Evolutionary conservation across 1,284 basidiomycete genomes (phyloP).

Genomic region (Porogramme epimiltina): DNA sequence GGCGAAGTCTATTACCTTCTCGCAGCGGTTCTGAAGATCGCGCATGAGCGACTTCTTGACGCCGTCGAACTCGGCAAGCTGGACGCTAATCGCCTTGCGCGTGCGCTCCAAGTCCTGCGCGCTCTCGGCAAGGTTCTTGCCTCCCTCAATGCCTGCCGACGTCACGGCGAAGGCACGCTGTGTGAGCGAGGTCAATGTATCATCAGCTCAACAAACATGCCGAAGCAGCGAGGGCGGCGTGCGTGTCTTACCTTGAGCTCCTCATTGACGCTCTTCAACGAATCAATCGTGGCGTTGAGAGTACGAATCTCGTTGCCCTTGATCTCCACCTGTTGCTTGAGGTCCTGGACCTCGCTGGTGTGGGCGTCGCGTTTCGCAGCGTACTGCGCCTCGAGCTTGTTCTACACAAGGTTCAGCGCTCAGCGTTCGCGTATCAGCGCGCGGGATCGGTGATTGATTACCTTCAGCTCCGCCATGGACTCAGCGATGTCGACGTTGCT

Average conservation of each 20-base stretch:
- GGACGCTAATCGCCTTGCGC: conserved; percentile 95
- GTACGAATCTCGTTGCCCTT: conserved; percentile 85
- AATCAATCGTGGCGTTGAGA: conserved; percentile 87
- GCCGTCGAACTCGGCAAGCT: conserved; percentile 97
- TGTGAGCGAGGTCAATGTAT: background rate
- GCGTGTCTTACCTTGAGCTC: conserved; percentile 84
- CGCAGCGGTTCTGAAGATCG: conserved; percentile 98
- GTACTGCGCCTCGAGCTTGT: conserved; percentile 94
- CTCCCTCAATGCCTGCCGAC: conserved; percentile 94
- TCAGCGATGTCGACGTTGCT: conserved; percentile 80
- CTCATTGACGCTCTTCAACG: conserved; percentile 95
- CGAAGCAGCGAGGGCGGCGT: background rate
- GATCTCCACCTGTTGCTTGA: conserved; percentile 91
- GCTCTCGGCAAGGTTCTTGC: conserved; percentile 94
- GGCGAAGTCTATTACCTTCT: conserved; percentile 71
- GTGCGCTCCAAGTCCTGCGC: conserved; percentile 97
- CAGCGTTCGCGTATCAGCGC: conserved; percentile 16
- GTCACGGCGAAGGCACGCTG: conserved; percentile 96
- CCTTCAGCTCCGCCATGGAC: conserved; percentile 90
- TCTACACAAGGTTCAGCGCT: conserved; percentile 45
- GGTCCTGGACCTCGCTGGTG: conserved; percentile 82
- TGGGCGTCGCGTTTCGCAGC: conserved; percentile 91
- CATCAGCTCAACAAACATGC: background rate
- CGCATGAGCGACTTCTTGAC: conserved; percentile 99
- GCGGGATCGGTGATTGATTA: conserved; percentile 37